Evolutionary conservation across 2,329 filamentous ascomycete genomes (phyloP), one percentile per base, ranked within the genome.

Genomic region (Colletotrichum magnum): DNA sequence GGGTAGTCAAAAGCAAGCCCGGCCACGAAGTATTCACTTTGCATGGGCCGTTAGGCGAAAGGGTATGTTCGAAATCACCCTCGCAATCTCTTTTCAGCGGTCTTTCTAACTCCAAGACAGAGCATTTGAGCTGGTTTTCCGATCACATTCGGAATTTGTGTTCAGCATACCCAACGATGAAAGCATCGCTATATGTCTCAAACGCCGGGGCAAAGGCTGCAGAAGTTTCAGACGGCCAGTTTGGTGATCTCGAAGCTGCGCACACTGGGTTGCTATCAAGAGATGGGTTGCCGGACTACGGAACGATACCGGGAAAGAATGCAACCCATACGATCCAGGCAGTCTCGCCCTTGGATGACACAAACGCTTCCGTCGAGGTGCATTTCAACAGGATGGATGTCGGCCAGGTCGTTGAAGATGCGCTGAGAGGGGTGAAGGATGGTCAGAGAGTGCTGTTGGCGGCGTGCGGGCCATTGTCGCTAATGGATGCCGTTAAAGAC

Each of bases 401-500:
- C n/a, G 54, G 26, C 5, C n/a, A 7, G 47, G 47, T 52, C 4
- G 21, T 65, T 4, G 36, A 24, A 6, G 47, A 59, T 3, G 47
- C 41, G 21, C 9, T 65, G 7, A 21, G 6, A 1, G 18, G 13
- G 6, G 32, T 39, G 4, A 13, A 54, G 18, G 53, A 28, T 24
- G 13, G 21, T 2, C 59, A 62, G 32, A n/a, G 59, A 13, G 48
- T 51, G 2, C 32, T 62, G 4, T n/a, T 66, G 2, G 63, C 56
- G 16, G 41, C 62, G 10, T 66, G 63, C 39, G 63, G 63, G 13
- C 63, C 56, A 2, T 21, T 26, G 41, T 53, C 39, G n/a, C 15
- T 66, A 4, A 61, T 66, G 56, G 57, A 66, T 21, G 63, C 39
- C 13, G 63, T 66, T 13, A 54, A 28, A 10, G 57, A 54, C 16